phyloP scores from a whole-genome alignment of 768 basidiomycete species.

The Termitomyces sp. region DNA sequence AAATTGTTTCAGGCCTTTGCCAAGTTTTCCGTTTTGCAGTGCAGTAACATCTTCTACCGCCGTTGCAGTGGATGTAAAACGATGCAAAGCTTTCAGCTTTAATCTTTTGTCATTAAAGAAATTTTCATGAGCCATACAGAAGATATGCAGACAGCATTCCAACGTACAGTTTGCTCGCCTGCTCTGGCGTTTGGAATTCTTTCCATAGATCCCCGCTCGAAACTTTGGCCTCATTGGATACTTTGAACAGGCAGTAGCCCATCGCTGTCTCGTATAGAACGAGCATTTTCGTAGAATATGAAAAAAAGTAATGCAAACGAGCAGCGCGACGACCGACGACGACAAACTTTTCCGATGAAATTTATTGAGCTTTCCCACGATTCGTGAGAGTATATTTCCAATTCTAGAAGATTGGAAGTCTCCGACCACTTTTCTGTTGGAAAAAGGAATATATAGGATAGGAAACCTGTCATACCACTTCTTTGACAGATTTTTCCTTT shows the following conservation, averaged over 20 bases:
- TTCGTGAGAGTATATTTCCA: slow-evolving; percentile 25
- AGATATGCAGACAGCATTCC: slow-evolving; percentile 12
- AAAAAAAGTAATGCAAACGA: not conserved
- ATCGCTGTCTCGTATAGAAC: slow-evolving; percentile 95
- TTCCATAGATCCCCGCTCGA: slow-evolving; percentile 84
- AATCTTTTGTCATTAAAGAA: slow-evolving; percentile 47
- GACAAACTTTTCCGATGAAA: slow-evolving; percentile 15
- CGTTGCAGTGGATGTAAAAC: slow-evolving; percentile 93
- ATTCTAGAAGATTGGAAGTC: not conserved
- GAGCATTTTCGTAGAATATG: slow-evolving; percentile 61
- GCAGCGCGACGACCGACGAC: slow-evolving; percentile 2
- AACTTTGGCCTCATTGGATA: slow-evolving; percentile 85
- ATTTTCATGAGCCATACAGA: not conserved
- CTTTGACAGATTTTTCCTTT: too few relatives aligned
- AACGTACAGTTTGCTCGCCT: slow-evolving; percentile 87
- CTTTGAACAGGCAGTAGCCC: slow-evolving; percentile 98
- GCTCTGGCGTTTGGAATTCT: slow-evolving; percentile 91
- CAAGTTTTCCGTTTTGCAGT: slow-evolving; percentile 88
- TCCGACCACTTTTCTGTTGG: too few relatives aligned
- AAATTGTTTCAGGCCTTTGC: slow-evolving; percentile 92
- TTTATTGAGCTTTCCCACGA: slow-evolving; percentile 29
- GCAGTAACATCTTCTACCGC: slow-evolving; percentile 97
- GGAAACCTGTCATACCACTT: too few relatives aligned
- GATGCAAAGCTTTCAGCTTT: slow-evolving; percentile 92
- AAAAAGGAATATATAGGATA: too few relatives aligned